Evolutionary conservation across 140 eudicot genomes (phyloP).

Genomic region (Anethum foeniculum): DNA sequence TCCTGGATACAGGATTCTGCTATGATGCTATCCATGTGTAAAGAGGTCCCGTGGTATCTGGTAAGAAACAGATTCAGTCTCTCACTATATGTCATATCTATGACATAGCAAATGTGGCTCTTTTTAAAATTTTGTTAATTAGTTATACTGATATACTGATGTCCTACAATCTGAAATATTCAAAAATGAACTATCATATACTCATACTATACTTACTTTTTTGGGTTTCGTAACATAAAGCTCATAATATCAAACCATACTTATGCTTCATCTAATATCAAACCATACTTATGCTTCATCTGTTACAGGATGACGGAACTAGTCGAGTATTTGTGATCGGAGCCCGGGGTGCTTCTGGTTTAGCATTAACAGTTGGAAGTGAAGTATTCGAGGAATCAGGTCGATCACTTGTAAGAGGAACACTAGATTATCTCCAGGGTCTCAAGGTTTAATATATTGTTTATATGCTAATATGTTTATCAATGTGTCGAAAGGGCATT

Average conservation of each 20-base stretch:
- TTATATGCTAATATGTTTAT: not conserved
- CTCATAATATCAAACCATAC: not conserved
- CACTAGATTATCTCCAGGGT: conserved; percentile 88
- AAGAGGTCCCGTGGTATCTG: conserved; percentile 97
- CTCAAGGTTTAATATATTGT: conserved; percentile 54
- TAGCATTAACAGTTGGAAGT: conserved; percentile 88
- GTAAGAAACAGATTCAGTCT: conserved; percentile 29
- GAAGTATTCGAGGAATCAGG: conserved; percentile 95
- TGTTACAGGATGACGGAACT: conserved; percentile 81
- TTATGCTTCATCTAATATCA: not conserved
- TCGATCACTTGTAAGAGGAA: conserved; percentile 82
- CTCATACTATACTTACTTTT: not conserved
- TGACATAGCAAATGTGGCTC: not conserved
- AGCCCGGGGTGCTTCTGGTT: conserved; percentile 91
- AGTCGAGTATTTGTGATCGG: conserved; percentile 82
- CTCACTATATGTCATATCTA: not conserved
- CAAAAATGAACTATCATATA: not conserved
- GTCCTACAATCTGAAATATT: not conserved
- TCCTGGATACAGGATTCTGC: conserved; percentile 99
- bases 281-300: conserved; percentile 6
- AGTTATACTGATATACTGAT: not conserved
- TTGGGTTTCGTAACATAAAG: not conserved
- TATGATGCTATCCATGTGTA: conserved; percentile 71
- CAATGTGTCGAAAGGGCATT: not conserved
- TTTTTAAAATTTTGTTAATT: not conserved